Percentiles rank a stretch among this genome's conserved stretches.
phyloP scores from a whole-genome alignment of 73 alveolate species.

The Blepharisma stoltei region DNA sequence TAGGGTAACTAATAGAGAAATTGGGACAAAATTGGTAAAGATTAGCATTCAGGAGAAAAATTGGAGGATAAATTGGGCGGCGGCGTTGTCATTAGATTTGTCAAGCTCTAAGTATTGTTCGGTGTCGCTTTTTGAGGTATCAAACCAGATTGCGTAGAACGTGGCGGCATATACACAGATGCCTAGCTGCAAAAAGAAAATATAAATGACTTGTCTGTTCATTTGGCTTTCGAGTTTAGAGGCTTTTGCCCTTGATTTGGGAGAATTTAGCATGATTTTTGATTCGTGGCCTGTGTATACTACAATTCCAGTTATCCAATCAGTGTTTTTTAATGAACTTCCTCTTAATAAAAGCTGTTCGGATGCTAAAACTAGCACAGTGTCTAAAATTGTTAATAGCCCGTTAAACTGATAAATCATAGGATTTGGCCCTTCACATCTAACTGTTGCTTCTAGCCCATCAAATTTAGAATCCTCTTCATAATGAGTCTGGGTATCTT shows the following conservation, averaged over 20 bases:
- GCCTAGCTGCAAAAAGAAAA: conserved; percentile 56
- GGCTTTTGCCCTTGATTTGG: conserved; percentile 68
- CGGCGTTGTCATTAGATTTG: not conserved
- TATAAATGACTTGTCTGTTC: conserved; percentile 53
- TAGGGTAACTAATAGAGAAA: conserved; percentile 86
- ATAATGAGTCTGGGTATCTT: conserved; percentile 28
- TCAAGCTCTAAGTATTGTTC: conserved; percentile 35
- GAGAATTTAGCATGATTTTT: conserved; percentile 84
- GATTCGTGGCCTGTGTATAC: conserved; percentile 95
- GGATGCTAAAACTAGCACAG: conserved; percentile 40
- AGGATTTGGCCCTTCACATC: conserved; percentile 5
- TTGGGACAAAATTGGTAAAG: conserved; percentile 82
- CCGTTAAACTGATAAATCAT: conserved; percentile 30
- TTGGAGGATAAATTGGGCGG: not conserved
- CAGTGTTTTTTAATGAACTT: conserved; percentile 85
- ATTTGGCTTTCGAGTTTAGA: conserved; percentile 59
- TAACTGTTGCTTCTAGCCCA: not conserved
- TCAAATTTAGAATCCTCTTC: conserved; percentile 11
- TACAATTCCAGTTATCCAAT: conserved; percentile 84
- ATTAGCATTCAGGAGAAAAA: conserved; percentile 27
- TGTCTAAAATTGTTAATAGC: not conserved
- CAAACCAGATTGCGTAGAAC: conserved; percentile 56
- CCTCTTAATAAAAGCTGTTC: conserved; percentile 86
- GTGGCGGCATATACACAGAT: conserved; percentile 55
- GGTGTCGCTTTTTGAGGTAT: not conserved